Evolutionary conservation across 129 eudicot genomes (phyloP).

Genomic region (Scalesia atractyloides): DNA sequence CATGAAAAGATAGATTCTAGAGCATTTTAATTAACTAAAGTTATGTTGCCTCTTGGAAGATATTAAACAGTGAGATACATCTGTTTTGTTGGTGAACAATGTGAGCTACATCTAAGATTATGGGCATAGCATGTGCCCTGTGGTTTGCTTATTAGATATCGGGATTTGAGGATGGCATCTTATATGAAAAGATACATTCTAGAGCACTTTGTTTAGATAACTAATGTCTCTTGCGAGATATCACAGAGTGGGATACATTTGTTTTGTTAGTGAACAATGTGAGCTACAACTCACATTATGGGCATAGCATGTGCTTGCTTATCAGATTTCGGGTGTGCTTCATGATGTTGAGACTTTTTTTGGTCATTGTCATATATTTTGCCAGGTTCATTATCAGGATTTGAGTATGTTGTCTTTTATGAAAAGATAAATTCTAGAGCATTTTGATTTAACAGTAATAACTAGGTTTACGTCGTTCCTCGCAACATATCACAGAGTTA

Average conservation of each 20-base stretch:
- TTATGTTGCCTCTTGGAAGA: too few species aligned
- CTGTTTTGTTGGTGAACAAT: too few species aligned
- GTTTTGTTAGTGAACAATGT: background rate
- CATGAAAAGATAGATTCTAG: constrained; percentile 16
- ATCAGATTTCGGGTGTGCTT: constrained; percentile 5
- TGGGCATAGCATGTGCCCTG: too few species aligned
- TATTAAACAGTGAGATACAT: too few species aligned
- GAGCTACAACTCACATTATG: background rate
- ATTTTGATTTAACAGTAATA: background rate
- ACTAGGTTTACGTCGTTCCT: too few species aligned
- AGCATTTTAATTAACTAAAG: background rate
- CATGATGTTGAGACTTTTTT: constrained; percentile 27
- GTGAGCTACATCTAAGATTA: too few species aligned
- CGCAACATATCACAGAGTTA: too few species aligned
- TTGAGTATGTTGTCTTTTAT: constrained; percentile 8
- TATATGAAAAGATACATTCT: constrained; percentile 18
- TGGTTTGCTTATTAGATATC: too few species aligned
- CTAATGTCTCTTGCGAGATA: background rate
- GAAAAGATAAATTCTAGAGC: constrained; percentile 16
- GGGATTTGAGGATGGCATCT: background rate
- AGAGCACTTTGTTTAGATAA: background rate
- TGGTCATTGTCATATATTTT: constrained; percentile 20
- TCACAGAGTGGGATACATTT: background rate
- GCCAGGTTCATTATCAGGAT: constrained; percentile 18
- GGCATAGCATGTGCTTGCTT: background rate